Evolutionary conservation across 352 stramenopile species (phyloP), one percentile per base, ranked within the genome.

Genomic region (Pythium coloratum): DNA sequence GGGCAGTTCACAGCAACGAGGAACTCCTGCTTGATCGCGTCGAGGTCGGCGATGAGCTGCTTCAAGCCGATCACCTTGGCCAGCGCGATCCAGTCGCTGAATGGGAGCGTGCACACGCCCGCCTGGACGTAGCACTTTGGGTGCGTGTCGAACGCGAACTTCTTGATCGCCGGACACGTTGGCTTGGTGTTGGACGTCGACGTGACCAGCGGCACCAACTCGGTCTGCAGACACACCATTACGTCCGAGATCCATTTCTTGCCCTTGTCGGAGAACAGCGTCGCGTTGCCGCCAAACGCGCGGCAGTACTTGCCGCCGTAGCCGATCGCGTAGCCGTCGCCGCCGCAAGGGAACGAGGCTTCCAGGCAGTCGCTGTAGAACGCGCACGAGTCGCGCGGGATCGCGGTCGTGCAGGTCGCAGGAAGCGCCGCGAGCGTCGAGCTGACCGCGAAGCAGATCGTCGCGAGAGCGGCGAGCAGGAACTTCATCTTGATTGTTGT

Each of bases 311-410:
- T 69, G 34, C 59, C 55, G 16, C 71, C 71, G 57, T 75, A 77
- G 59, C 64, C 67, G 5, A 70, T 53, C 18, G 71, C 71, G 50
- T 77, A 75, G 49, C 71, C 71, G 13, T 26, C 33, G 1, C 44
- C 10, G 40, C 71, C 66, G 34, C 71, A 77, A 28, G 71, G 71
- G 60, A 60, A 67, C 14, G 66, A 62, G 13, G 46, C 44, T 30
- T 77, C 67, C 18, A 77, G 64, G 53, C 71, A 77, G 33, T 69
- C 14, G 38, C 53, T 32, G 62, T 77, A 77, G 64, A 77, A 75
- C 56, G 54, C 67, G 46, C 71, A 77, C 24, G 71, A 72, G 51
- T 77, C 59, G 46, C 62, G 67, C 18, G 67, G 67, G 30, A 72
- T 67, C 24, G 59, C 46, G 1, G 54, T 61, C 36, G 64, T 66